Evolutionary conservation across 1,284 basidiomycete genomes (phyloP), one percentile per base, ranked within the genome.

Genomic region (Sporisorium sorghi): DNA sequence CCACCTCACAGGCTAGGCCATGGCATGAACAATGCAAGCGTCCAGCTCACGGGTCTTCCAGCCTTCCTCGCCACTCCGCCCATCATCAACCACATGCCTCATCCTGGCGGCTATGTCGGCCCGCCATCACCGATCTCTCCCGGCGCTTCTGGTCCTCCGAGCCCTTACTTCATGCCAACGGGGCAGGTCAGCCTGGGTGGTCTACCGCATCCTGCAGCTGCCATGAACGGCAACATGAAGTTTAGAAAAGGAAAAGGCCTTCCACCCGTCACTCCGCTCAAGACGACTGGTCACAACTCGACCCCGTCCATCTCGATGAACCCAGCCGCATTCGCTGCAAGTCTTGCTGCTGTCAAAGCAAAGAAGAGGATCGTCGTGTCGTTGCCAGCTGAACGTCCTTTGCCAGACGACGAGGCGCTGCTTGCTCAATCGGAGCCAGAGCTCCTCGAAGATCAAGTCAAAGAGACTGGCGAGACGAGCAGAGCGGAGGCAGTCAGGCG

Each of bases 231-330:
- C 32, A 55, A 43, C 24, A 56, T 50, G 39, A 65, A 68, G 26
- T 11, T 32, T 5, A 48, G 75, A 5, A 76, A 62, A 15, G 50
- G 58, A 19, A 71, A 61, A 30, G 61, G 61, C 21, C 61, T 58
- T 1, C 69, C 56, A 14, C 73, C 73, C 0, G 61, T 76, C 46
- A 78, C 75, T 3, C 80, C 80, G 5, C 63, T 82, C 60, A 77
- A 74, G 60, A 76, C 74, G 0, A 71, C 62, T 17, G 80, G 80
- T 14, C 80, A 82, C 61, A 82, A 82, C 55, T 79, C 77, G 2
- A 80, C 66, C 14, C 80, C 80, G 0, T 80, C 78, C 9, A 73
- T 82, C 48, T 76, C 73, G 28, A 56, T 82, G 54, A 76, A 73
- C 35, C 74, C 74, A 0, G 77, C 80, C 12, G 78, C 78, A 0